Conservation (phyloP, 2,329 filamentous ascomycete genomes). For the Hypoxylon rubiginosum region DNA sequence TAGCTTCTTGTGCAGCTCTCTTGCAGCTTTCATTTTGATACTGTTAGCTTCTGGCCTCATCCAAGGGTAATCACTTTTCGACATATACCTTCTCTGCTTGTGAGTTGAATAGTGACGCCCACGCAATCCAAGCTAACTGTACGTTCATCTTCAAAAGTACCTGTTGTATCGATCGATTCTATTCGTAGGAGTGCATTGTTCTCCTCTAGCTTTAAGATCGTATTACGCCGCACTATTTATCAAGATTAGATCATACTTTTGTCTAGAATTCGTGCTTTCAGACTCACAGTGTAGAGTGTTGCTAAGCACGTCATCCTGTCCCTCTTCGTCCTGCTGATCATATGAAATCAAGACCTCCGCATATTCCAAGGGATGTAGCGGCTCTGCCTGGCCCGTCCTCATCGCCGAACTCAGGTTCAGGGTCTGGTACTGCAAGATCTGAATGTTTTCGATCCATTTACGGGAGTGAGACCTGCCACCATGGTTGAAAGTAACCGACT, state of each 20-base stretch:
- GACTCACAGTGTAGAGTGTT: conserved; percentile 33
- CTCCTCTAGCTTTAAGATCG: conserved; percentile 3
- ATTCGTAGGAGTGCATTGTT: conserved; percentile 18
- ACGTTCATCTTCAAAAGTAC: conserved; percentile 19
- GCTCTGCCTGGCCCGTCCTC: background rate
- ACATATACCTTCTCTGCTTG: conserved; percentile 27
- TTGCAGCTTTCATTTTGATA: conserved; percentile 18
- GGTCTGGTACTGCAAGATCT: conserved; percentile 35
- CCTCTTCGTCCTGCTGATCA: conserved; percentile 13
- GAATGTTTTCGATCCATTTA: conserved; percentile 32
- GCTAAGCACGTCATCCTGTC: conserved; percentile 18
- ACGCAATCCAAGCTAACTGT: background rate
- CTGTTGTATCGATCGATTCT: conserved; percentile 18
- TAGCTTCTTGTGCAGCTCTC: conserved; percentile 30
- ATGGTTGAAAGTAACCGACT: conserved; percentile 31
- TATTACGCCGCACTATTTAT: conserved; percentile 20
- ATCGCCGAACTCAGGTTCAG: background rate
- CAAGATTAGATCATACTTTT: background rate
- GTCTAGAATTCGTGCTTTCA: background rate
- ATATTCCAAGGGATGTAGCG: conserved; percentile 28
- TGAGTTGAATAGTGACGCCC: conserved; percentile 42
- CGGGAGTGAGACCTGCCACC: conserved; percentile 21
- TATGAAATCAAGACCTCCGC: conserved; percentile 38
- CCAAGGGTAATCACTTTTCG: no score
- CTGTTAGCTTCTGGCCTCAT: background rate